Evolutionary conservation across 192 early-diverging fungal genomes (phyloP).

Genomic region (Umbelopsis ramanniana): DNA sequence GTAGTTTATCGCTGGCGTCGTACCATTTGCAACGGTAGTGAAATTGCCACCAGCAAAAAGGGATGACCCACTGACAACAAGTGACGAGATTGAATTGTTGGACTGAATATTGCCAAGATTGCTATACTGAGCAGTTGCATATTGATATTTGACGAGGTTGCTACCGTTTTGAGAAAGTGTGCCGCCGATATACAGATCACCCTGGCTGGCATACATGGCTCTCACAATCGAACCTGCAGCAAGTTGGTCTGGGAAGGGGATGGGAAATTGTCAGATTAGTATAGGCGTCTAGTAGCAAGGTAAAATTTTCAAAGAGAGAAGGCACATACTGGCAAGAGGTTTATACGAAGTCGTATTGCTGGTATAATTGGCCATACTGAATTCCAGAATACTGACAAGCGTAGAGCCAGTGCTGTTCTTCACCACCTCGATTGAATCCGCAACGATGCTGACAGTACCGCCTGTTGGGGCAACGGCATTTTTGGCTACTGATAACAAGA

Average conservation of each 20-base stretch:
- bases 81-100: not conserved
- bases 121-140: not conserved
- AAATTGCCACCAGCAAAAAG: slow-evolving; percentile 26
- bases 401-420: slow-evolving; percentile 25
- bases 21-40: not conserved
- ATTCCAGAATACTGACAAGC: slow-evolving; percentile 38
- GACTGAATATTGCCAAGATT: not conserved
- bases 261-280: not conserved
- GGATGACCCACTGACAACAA: not conserved
- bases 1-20: not conserved
- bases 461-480: slow-evolving; percentile 10
- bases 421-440: slow-evolving; percentile 33
- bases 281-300: not conserved
- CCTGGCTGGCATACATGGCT: slow-evolving; percentile 41
- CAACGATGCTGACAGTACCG: slow-evolving; percentile 31
- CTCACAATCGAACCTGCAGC: slow-evolving; percentile 54
- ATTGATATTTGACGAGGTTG: slow-evolving; percentile 64
- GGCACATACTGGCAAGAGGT: slow-evolving; percentile 26
- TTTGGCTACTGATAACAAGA: slow-evolving; percentile 17
- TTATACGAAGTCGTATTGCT: slow-evolving; percentile 22
- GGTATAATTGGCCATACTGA: slow-evolving; percentile 17
- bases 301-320: not conserved
- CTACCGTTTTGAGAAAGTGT: slow-evolving; percentile 28
- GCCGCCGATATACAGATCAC: slow-evolving; percentile 56
- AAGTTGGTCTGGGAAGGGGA: slow-evolving; percentile 47